Percentiles rank a stretch among this genome's conserved stretches.
These are phyloP conservation scores for Niveomyces coronatus DNA, from an alignment of 2,329 filamentous ascomycete species.

Conservation along the genomic window DNA sequence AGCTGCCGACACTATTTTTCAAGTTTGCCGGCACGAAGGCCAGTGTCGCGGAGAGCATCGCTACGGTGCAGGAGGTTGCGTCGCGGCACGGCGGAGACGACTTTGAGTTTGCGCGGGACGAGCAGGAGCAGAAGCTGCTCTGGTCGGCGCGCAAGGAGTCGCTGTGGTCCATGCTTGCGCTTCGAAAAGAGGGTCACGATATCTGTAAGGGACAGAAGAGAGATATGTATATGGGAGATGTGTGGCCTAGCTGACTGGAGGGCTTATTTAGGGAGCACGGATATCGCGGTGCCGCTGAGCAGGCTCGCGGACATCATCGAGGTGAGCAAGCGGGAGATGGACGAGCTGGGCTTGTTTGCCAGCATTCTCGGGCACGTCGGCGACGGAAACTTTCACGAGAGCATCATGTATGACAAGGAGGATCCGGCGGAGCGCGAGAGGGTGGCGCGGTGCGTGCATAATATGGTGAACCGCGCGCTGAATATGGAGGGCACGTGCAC, in stretches of 20 bases:
- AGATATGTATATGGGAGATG: too few species aligned
- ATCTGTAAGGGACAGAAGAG: slow-evolving; percentile 29
- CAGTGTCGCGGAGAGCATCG: slow-evolving; percentile 69
- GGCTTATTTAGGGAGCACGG: slow-evolving; percentile 53
- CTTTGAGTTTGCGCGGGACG: slow-evolving; percentile 69
- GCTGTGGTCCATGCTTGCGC: slow-evolving; percentile 71
- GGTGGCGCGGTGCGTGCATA: slow-evolving; percentile 72
- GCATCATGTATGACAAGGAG: slow-evolving; percentile 73
- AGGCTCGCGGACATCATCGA: slow-evolving; percentile 66
- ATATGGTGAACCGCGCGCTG: slow-evolving; percentile 82
- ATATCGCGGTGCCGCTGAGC: slow-evolving; percentile 74
- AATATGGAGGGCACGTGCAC: slow-evolving; percentile 94
- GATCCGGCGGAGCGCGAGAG: slow-evolving; percentile 60
- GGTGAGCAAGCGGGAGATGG: slow-evolving; percentile 80
- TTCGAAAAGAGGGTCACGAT: slow-evolving; percentile 55
- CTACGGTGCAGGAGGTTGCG: slow-evolving; percentile 57
- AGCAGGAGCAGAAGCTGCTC: slow-evolving; percentile 60
- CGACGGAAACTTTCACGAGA: slow-evolving; percentile 90
- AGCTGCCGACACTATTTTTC: slow-evolving; percentile 71
- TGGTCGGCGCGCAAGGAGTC: slow-evolving; percentile 78
- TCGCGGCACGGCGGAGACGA: slow-evolving; percentile 50
- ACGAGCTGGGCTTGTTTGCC: slow-evolving; percentile 75
- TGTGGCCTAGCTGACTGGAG: too few species aligned
- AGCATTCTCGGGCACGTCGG: slow-evolving; percentile 85
- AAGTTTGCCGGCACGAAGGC: slow-evolving; percentile 74